These are phyloP conservation scores for Aaosphaeria pasadenensis DNA, from an alignment of 2,329 filamentous ascomycete species.

Conservation along the genomic window DNA sequence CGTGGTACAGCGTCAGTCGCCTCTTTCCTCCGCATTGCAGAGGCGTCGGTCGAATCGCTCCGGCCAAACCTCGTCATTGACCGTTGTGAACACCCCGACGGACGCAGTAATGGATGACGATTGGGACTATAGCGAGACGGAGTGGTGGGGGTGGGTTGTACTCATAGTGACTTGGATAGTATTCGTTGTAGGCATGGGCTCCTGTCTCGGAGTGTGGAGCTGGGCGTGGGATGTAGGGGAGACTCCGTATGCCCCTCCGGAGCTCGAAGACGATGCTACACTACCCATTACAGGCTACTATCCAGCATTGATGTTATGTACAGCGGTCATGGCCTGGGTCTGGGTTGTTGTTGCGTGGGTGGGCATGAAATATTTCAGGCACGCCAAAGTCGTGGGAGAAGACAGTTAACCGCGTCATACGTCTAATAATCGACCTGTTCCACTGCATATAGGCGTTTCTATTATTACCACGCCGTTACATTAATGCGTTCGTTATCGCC, in stretches of 20 bases:
- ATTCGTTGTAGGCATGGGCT: constrained; percentile 95
- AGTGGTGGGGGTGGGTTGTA: constrained; percentile 98
- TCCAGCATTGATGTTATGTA: constrained; percentile 87
- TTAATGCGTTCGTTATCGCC: constrained; percentile 20
- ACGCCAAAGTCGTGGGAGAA: constrained; percentile 81
- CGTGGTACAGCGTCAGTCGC: constrained; percentile 10
- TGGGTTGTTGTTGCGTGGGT: constrained; percentile 98
- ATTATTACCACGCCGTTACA: constrained; percentile 17
- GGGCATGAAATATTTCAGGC: constrained; percentile 98
- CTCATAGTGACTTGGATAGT: constrained; percentile 89
- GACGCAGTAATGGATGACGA: constrained; percentile 46
- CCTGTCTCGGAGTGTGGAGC: constrained; percentile 90
- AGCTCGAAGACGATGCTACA: constrained; percentile 91
- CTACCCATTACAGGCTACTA: constrained; percentile 97
- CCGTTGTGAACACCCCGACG: constrained; percentile 19
- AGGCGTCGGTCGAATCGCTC: constrained; percentile 30
- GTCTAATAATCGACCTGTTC: constrained; percentile 8
- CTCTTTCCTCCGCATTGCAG: constrained; percentile 18
- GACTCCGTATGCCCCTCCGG: constrained; percentile 90
- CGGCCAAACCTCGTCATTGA: constrained; percentile 19
- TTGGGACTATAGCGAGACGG: constrained; percentile 92
- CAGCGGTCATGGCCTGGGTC: constrained; percentile 96
- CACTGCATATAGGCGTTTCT: constrained; percentile 11
- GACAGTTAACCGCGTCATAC: constrained; percentile 36
- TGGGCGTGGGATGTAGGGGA: constrained; percentile 99